These are phyloP conservation scores for Volvox carteri DNA, from an alignment of 163 green algal species.

Conservation along the genomic window DNA sequence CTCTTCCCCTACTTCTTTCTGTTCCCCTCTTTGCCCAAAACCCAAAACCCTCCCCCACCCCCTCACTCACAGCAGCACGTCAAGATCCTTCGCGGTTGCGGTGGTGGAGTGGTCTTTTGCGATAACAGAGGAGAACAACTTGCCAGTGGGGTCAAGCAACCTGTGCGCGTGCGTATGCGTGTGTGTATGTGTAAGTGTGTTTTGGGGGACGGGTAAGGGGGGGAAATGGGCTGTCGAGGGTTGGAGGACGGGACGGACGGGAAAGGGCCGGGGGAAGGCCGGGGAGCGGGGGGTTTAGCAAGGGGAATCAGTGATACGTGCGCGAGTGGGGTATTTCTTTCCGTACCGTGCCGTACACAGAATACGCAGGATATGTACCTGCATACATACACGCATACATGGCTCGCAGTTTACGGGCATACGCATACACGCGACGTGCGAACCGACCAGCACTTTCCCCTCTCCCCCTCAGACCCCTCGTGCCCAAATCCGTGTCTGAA, in stretches of 20 bases:
- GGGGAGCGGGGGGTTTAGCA: not conserved
- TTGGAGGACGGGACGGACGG: not conserved
- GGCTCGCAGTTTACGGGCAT: not conserved
- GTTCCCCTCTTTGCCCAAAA: not conserved
- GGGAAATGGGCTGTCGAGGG: too few relatives aligned
- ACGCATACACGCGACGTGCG: too few relatives aligned
- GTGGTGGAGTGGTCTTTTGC: conserved; percentile 69
- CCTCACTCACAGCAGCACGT: conserved; percentile 42
- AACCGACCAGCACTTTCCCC: too few relatives aligned
- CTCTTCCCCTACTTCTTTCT: not conserved
- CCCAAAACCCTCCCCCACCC: not conserved
- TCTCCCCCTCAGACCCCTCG: not conserved
- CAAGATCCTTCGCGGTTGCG: conserved; percentile 66
- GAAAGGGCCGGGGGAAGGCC: not conserved
- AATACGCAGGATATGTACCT: too few relatives aligned
- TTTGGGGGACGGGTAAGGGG: not conserved
- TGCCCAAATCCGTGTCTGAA: too few relatives aligned
- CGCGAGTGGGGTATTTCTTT: too few relatives aligned
- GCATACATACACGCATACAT: not conserved
- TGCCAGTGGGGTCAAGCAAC: conserved; percentile 37
- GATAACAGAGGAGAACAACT: conserved; percentile 18
- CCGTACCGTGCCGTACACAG: too few relatives aligned
- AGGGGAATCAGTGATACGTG: too few relatives aligned
- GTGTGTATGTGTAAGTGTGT: not conserved
- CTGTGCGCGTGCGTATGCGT: not conserved